These are phyloP conservation scores for Cordyceps cateniannulata DNA, from an alignment of 2,329 filamentous ascomycete species.

Conservation along the genomic window DNA sequence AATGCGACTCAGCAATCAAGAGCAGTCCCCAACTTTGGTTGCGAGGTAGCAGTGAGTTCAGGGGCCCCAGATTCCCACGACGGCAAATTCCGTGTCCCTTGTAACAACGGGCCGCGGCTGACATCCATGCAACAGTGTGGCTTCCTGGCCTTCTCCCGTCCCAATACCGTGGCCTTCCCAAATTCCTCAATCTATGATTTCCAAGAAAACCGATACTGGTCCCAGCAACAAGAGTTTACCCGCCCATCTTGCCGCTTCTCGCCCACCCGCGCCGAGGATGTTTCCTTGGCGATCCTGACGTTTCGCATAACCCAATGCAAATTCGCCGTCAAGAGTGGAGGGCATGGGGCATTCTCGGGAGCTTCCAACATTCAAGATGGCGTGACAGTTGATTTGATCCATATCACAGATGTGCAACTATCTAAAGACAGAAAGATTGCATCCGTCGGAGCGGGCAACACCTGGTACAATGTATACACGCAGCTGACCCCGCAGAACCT, in stretches of 20 bases:
- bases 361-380: conserved; percentile 23
- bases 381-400: conserved; percentile 22
- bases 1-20: background rate
- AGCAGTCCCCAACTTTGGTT: background rate
- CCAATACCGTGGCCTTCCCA: conserved; percentile 15
- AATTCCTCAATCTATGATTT: conserved; percentile 15
- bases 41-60: conserved; percentile 10
- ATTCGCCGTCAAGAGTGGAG: conserved; percentile 28
- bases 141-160: conserved; percentile 17
- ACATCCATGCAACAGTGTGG: conserved; percentile 15
- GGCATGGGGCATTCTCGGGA: conserved; percentile 25
- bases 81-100: background rate
- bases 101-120: background rate
- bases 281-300: conserved; percentile 22
- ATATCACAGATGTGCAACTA: conserved; percentile 19
- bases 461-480: conserved; percentile 19
- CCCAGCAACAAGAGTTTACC: conserved; percentile 18
- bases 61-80: background rate
- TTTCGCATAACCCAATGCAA: conserved; percentile 22
- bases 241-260: conserved; percentile 20
- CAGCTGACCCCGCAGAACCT: conserved; percentile 15
- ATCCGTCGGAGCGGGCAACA: conserved; percentile 17
- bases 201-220: conserved; percentile 19
- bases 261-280: conserved; percentile 19
- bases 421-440: conserved; percentile 14